Conservation (phyloP, 108 stramenopile genomes). For the Discostella stelligeroides region DNA sequence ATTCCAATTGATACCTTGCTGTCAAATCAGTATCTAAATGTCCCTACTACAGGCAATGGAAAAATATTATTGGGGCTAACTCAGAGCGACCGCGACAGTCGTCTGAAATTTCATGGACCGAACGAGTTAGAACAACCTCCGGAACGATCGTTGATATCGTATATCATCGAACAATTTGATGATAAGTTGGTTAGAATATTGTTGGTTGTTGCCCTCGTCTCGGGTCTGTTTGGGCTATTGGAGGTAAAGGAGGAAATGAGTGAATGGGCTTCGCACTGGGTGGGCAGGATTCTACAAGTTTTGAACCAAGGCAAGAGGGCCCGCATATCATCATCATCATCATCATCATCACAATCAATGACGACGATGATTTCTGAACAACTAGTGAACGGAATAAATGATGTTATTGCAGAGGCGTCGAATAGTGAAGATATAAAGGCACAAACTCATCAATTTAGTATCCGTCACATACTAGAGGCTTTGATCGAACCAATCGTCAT, state of each 20-base stretch:
- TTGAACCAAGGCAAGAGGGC: slow-evolving; percentile 2
- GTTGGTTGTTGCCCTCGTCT: slow-evolving; percentile 72
- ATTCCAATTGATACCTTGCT: slow-evolving; percentile 35
- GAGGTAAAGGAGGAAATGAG: slow-evolving; percentile 58
- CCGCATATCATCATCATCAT: not conserved
- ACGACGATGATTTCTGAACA: slow-evolving; percentile 30
- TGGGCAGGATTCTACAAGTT: slow-evolving; percentile 10
- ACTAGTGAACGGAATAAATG: slow-evolving; percentile 31
- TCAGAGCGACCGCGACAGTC: slow-evolving; percentile 19
- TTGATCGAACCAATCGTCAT: slow-evolving; percentile 97
- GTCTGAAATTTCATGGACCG: slow-evolving; percentile 56
- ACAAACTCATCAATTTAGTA: slow-evolving; percentile 49
- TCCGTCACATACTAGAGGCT: slow-evolving; percentile 55
- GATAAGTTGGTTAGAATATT: slow-evolving; percentile 89
- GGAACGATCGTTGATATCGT: slow-evolving; percentile 50
- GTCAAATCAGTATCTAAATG: slow-evolving; percentile 33
- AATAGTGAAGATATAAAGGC: slow-evolving; percentile 2
- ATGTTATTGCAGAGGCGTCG: slow-evolving; percentile 3
- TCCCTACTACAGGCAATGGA: slow-evolving; percentile 27
- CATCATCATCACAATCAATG: too few relatives aligned
- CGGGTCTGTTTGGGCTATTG: slow-evolving; percentile 67
- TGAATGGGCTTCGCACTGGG: slow-evolving; percentile 23
- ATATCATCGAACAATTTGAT: slow-evolving; percentile 86
- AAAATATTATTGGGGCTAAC: slow-evolving; percentile 37
- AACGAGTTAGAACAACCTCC: slow-evolving; percentile 59